A percentile compares a stretch with the other conserved stretches of the same genome.
Conservation (phyloP, 140 eudicot genomes). For the Stevia rebaudiana region DNA sequence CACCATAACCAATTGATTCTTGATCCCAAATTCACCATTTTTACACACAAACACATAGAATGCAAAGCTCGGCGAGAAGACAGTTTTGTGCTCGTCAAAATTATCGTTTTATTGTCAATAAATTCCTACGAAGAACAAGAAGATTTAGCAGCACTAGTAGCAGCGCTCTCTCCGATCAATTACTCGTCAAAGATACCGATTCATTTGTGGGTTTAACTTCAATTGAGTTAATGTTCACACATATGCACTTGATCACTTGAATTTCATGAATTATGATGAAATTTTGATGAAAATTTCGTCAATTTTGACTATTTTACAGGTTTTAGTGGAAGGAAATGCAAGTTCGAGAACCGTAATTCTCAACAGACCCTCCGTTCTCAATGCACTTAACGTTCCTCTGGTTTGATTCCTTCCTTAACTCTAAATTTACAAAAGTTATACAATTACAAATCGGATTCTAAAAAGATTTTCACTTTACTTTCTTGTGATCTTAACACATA, state of each 20-base stretch:
- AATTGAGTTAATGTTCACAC: not conserved
- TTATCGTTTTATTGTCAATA: constrained; percentile 8
- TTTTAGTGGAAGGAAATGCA: constrained; percentile 59
- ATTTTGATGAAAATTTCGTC: not conserved
- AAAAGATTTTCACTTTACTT: too few relatives aligned
- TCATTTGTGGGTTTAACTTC: constrained; percentile 20
- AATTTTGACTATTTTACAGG: constrained; percentile 32
- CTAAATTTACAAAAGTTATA: not conserved
- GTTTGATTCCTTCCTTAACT: constrained; percentile 23
- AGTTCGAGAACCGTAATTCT: constrained; percentile 62
- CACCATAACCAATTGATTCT: not conserved
- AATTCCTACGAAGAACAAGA: constrained; percentile 5
- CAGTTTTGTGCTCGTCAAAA: not conserved
- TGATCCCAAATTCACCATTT: not conserved
- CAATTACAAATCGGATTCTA: not conserved
- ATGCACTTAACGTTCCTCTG: constrained; percentile 54
- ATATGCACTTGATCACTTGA: not conserved
- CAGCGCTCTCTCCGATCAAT: constrained; percentile 3
- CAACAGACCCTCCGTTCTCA: constrained; percentile 63
- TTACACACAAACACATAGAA: not conserved
- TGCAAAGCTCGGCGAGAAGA: constrained; percentile 20
- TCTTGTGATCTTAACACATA: too few relatives aligned
- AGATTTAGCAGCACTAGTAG: not conserved
- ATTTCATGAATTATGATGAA: not conserved
- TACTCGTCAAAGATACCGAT: constrained; percentile 19